These are phyloP conservation scores for Nannochloropsis gaditana DNA, from an alignment of 108 stramenopile genomes.

Conservation along the genomic window DNA sequence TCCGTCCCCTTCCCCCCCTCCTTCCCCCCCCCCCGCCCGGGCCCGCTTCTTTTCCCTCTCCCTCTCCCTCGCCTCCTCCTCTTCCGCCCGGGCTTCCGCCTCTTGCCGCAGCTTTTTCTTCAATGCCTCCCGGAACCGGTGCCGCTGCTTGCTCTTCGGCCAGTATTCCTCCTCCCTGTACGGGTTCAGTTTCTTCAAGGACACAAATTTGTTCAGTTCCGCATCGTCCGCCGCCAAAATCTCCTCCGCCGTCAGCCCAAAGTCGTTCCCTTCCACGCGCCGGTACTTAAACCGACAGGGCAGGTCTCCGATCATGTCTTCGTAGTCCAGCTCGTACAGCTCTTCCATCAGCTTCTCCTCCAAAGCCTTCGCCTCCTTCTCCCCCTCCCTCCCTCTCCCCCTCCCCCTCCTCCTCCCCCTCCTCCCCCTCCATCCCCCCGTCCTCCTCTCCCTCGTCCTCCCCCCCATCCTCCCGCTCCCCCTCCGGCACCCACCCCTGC, in stretches of 20 bases:
- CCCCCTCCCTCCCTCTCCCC: constrained; percentile 45
- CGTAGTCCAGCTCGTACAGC: constrained; percentile 96
- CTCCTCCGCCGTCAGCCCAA: constrained; percentile 83
- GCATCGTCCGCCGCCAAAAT: constrained; percentile 83
- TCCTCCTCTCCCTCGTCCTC: constrained; percentile 59
- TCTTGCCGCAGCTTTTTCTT: constrained; percentile 21
- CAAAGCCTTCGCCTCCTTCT: neutral
- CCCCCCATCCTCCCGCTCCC: constrained; percentile 24
- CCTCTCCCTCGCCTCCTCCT: constrained; percentile 8
- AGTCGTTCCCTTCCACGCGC: constrained; percentile 76
- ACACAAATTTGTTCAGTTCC: constrained; percentile 86
- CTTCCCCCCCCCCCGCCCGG: neutral
- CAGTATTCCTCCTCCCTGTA: constrained; percentile 70
- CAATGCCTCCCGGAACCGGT: constrained; percentile 35
- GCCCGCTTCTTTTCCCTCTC: neutral
- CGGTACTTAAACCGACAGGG: constrained; percentile 94
- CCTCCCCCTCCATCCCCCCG: constrained; percentile 60
- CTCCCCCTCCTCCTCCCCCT: constrained; percentile 44
- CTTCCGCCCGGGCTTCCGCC: constrained; percentile 24
- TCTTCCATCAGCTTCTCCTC: constrained; percentile 61
- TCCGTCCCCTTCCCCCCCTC: neutral
- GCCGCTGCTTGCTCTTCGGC: constrained; percentile 40
- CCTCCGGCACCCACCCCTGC: constrained; percentile 27
- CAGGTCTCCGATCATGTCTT: constrained; percentile 92
- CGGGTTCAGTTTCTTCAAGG: constrained; percentile 90